phyloP scores from a whole-genome alignment of 257 asterid species.

The Scutellaria galericulata region DNA sequence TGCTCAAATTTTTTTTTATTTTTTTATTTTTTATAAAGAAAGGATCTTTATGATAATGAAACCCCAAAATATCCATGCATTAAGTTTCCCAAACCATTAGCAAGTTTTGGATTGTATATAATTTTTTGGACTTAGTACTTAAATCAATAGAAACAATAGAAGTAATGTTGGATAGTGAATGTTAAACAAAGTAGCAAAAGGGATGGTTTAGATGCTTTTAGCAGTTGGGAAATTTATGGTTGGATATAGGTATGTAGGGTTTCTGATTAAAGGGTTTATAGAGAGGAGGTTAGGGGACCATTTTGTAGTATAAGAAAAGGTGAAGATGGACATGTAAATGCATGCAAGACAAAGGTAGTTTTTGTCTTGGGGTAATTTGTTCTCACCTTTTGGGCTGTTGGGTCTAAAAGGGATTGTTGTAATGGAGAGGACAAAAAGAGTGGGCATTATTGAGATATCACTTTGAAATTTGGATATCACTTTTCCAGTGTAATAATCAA shows the following conservation, averaged over 20 bases:
- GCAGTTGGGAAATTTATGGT: slow-evolving; percentile 50
- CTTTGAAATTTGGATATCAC: slow-evolving; percentile 40
- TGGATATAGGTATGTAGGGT: slow-evolving; percentile 32
- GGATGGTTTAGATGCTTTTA: slow-evolving; percentile 11
- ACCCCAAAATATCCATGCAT: too few species aligned
- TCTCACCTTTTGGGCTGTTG: slow-evolving; percentile 57
- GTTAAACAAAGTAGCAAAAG: background rate
- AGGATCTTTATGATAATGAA: too few species aligned
- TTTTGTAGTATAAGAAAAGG: slow-evolving; percentile 18
- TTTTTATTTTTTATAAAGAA: too few species aligned
- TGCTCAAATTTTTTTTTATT: background rate
- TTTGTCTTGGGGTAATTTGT: slow-evolving; percentile 54
- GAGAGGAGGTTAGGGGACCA: slow-evolving; percentile 53
- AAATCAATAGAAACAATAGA: too few species aligned
- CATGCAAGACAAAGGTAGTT: slow-evolving; percentile 73
- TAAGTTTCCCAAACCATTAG: too few species aligned
- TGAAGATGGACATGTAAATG: slow-evolving; percentile 53
- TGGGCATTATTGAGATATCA: slow-evolving; percentile 37
- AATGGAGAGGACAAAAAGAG: slow-evolving; percentile 47
- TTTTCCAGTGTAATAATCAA: slow-evolving; percentile 38
- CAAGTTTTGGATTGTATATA: too few species aligned
- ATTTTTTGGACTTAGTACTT: too few species aligned
- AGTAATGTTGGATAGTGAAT: too few species aligned
- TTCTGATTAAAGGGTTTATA: slow-evolving; percentile 33
- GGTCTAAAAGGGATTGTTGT: slow-evolving; percentile 46